Evolutionary conservation across 2,329 filamentous ascomycete species (phyloP), one percentile per base, ranked within the genome.

Genomic region (Arthrobotrys sphaeroides): DNA sequence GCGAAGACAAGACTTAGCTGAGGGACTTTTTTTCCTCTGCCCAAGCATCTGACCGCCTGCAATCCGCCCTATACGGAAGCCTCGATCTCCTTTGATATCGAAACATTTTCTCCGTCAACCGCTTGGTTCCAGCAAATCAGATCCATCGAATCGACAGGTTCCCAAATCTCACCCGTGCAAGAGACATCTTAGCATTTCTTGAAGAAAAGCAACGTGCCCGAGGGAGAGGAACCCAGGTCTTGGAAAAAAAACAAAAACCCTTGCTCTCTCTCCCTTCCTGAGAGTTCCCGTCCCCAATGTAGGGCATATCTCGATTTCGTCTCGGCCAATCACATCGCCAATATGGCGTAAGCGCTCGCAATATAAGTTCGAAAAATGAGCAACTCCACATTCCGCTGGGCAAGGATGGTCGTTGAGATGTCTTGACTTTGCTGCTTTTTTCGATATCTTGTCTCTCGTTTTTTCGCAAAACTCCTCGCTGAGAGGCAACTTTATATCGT

Each of bases 311-410:
- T 72, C 67, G 67, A 72, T 72, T 55, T 22, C 57, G 22, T 43
- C 36, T 70, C 42, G 60, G 40, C 72, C 72, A 75, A 75, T 75
- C 64, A 75, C 49, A 75, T 62, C 64, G 47, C 45, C 72, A 64
- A 62, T 69, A 75, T 75, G 72, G 72, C 72, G 72, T 75, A 75
- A 75, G 72, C 72, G 72, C 72, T 75, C 64, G 64, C 64, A 60
- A 68, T 59, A 65, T 64, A 64, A 70, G 43, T 55, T 60, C 43
- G 28, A 62, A 42, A 68, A 59, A 66, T 73, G 57, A 75, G 51
- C 51, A 69, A 65, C 72, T 74, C 72, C 72, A 75, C 72, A 75
- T 75, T 75, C 72, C 72, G 72, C 49, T 55, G 55, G 57, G 55
- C 72, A 75, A 75, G 72, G 72, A 65, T 75, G 38, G 18, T 51